phyloP scores from a whole-genome alignment of 345 rosid species.

The Eucalyptus regnans region DNA sequence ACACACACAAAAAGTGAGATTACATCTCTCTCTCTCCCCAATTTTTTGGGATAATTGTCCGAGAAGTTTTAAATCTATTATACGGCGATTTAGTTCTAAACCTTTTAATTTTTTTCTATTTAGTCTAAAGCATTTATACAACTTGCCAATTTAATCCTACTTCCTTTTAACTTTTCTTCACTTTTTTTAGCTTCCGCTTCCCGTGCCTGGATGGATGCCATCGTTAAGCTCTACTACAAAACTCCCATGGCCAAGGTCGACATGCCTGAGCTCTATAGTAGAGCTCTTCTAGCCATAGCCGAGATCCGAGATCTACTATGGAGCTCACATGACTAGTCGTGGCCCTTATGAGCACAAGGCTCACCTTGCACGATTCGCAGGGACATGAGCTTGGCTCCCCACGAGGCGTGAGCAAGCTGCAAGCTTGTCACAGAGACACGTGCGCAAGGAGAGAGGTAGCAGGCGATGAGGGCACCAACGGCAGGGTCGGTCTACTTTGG shows the following conservation, averaged over 20 bases:
- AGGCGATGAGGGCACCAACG: neutral
- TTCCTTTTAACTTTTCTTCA: no score
- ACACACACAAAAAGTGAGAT: no score
- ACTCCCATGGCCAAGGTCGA: neutral
- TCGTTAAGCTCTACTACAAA: neutral
- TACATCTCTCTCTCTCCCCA: neutral
- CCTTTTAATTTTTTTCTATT: no score
- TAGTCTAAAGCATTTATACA: neutral
- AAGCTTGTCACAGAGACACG: neutral
- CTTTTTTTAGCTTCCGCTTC: neutral
- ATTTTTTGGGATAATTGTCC: no score
- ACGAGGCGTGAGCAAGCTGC: neutral
- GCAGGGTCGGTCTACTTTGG: neutral
- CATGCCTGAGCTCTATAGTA: neutral
- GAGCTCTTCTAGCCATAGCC: neutral
- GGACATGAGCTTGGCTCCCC: neutral
- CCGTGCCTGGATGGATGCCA: neutral
- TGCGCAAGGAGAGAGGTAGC: neutral
- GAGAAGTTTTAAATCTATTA: no score
- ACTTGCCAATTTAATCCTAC: neutral
- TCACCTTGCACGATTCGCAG: neutral
- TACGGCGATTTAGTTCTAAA: rapidly evolving
- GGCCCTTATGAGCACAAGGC: neutral
- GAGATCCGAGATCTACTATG: neutral
- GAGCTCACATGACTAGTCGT: neutral